A percentile compares a stretch with the other conserved stretches of the same genome.
Conservation (phyloP, 2,329 filamentous ascomycete species). For the Myrmaecium sp. region DNA sequence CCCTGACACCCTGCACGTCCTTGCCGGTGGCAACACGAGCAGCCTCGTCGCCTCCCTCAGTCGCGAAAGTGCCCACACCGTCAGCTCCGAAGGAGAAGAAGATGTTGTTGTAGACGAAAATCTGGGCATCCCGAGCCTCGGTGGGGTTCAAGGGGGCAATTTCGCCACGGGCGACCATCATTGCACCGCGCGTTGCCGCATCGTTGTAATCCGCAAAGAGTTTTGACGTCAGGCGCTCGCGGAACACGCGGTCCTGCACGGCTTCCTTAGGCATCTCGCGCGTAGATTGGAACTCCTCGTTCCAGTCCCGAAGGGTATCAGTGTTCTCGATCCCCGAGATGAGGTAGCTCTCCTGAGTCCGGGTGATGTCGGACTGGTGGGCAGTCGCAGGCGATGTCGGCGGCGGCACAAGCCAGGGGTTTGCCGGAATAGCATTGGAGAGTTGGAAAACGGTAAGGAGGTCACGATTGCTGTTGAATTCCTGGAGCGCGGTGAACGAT, state of each 20-base stretch:
- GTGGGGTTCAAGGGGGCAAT: conserved; percentile 90
- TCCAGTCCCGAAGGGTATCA: conserved; percentile 93
- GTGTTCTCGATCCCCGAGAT: conserved; percentile 84
- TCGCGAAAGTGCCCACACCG: conserved; percentile 91
- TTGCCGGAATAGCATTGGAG: conserved; percentile 81
- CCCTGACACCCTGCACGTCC: conserved; percentile 82
- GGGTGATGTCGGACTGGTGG: conserved; percentile 69
- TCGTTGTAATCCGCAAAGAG: conserved; percentile 97
- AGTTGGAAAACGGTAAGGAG: conserved; percentile 88
- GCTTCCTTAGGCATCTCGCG: conserved; percentile 85
- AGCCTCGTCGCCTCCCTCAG: conserved; percentile 90
- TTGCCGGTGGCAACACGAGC: conserved; percentile 92
- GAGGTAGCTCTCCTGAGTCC: conserved; percentile 84
- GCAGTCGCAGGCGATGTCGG: conserved; percentile 45
- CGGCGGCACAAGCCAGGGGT: conserved; percentile 75
- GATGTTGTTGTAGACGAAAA: conserved; percentile 98
- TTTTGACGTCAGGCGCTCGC: conserved; percentile 85
- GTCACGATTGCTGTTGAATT: conserved; percentile 71
- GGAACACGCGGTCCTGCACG: conserved; percentile 89
- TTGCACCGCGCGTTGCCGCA: conserved; percentile 77
- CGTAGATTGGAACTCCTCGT: conserved; percentile 96
- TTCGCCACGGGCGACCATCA: conserved; percentile 82
- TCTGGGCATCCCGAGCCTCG: conserved; percentile 81
- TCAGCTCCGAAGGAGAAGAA: conserved; percentile 98
- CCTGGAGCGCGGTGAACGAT: conserved; percentile 62